phyloP scores from a whole-genome alignment of 2,329 filamentous ascomycete species.

The Diaporthe humulicola region DNA sequence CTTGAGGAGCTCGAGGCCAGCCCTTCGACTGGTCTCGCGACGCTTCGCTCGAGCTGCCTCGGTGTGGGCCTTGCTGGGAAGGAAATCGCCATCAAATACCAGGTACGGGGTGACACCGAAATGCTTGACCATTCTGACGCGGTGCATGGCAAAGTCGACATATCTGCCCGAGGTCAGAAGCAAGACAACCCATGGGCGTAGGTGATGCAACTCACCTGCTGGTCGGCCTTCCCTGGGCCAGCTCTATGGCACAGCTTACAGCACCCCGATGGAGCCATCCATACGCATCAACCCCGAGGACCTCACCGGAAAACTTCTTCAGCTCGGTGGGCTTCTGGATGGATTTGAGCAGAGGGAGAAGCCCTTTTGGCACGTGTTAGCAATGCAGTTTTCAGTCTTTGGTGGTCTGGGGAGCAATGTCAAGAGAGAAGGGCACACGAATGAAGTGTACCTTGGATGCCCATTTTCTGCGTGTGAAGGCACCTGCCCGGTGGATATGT shows the following conservation, averaged over 20 bases:
- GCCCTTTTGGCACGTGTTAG: slow-evolving; percentile 64
- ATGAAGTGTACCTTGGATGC: slow-evolving; percentile 46
- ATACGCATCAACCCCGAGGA: slow-evolving; percentile 95
- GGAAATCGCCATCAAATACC: slow-evolving; percentile 94
- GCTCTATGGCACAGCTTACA: slow-evolving; percentile 88
- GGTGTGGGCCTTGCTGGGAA: slow-evolving; percentile 92
- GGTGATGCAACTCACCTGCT: slow-evolving; percentile 72
- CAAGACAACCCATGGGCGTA: background rate
- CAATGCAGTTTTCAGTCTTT: background rate
- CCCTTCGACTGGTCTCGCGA: slow-evolving; percentile 81
- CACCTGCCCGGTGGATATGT: background rate
- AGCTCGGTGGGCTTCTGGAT: slow-evolving; percentile 91
- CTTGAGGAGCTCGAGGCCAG: slow-evolving; percentile 83
- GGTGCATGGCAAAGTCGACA: slow-evolving; percentile 89
- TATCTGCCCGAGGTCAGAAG: slow-evolving; percentile 66
- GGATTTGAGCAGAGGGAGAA: slow-evolving; percentile 93
- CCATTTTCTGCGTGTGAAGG: slow-evolving; percentile 38
- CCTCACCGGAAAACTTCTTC: slow-evolving; percentile 89
- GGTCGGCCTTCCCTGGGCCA: slow-evolving; percentile 90
- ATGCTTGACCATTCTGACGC: slow-evolving; percentile 93
- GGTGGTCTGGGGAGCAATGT: too few species aligned
- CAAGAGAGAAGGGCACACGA: background rate
- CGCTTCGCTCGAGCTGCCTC: slow-evolving; percentile 82
- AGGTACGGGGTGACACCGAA: slow-evolving; percentile 95
- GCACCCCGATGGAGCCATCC: slow-evolving; percentile 98